phyloP scores from a whole-genome alignment of 2,329 filamentous ascomycete genomes.

The Neonectria faginata region DNA sequence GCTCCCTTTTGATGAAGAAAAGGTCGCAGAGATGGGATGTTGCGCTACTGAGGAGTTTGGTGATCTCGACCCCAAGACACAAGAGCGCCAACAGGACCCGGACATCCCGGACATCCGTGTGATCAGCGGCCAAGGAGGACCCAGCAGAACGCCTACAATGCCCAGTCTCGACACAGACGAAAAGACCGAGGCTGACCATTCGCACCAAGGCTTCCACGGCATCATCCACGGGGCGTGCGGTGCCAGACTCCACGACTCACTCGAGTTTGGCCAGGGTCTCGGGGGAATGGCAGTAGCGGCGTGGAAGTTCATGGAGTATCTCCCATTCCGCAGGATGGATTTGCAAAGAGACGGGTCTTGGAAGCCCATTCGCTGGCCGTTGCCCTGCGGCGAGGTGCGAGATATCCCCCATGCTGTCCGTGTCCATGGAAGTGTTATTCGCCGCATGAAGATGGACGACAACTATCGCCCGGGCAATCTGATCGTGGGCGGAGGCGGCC shows the following conservation, averaged over 20 bases:
- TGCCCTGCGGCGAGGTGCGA: slow-evolving; percentile 81
- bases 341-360: slow-evolving; percentile 78
- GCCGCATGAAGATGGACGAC: slow-evolving; percentile 72
- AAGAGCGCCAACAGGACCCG: slow-evolving; percentile 26
- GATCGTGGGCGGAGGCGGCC: slow-evolving; percentile 81
- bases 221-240: slow-evolving; percentile 69
- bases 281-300: slow-evolving; percentile 66
- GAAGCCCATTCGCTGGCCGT: slow-evolving; percentile 83
- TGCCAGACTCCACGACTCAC: slow-evolving; percentile 75
- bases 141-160: slow-evolving; percentile 34
- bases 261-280: slow-evolving; percentile 73
- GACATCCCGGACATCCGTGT: slow-evolving; percentile 50
- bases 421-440: slow-evolving; percentile 80
- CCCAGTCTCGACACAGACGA: slow-evolving; percentile 41
- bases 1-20: slow-evolving; percentile 75
- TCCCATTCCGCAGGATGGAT: slow-evolving; percentile 86
- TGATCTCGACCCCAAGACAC: background rate
- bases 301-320: slow-evolving; percentile 85
- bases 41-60: slow-evolving; percentile 28
- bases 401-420: slow-evolving; percentile 78
- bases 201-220: slow-evolving; percentile 60
- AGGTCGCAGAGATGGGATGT: slow-evolving; percentile 75
- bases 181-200: slow-evolving; percentile 39
- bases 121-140: slow-evolving; percentile 36
- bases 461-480: slow-evolving; percentile 82